Base-by-base conservation (phyloP, 2,329 filamentous ascomycete species). In the Apiospora phragmitis region DNA sequence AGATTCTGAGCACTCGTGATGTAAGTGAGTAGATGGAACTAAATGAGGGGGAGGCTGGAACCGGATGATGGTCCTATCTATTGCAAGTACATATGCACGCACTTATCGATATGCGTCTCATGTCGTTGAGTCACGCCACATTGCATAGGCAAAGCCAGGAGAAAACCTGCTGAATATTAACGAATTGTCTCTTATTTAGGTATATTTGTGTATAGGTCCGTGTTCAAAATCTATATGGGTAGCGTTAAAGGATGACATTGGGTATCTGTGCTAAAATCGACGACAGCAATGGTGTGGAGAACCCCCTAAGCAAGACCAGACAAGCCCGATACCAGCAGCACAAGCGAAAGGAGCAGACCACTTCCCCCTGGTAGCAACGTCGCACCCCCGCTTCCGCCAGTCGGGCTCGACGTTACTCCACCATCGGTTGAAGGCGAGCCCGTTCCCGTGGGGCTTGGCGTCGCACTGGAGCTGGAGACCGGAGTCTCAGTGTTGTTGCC, bases 401-500 rank as follows among this genome's bases (percentile, higher is more conserved):
- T 35, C 21, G 55, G 29, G 9, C 55, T 62, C 18, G 55, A 62
- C 21, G 32, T n/a, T 62, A 32, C 29, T 8, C 32, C 55, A 32
- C 55, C 32, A 7, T 32, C 45, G 49, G 42, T n/a, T 4, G 49
- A 47, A n/a, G 68, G 32, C n/a, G 35, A 29, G 35, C 47, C 45
- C 35, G 68, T 69, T 7, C 38, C 14, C 29, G 65, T 29, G 35
- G 47, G 38, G 38, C n/a, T 62, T n/a, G 68, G 32, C 42, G 49
- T 38, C 24, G 29, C 47, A 67, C 43, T 47, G 18, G 62, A 66
- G 35, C 62, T 66, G 35, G 62, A 66, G n/a, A 47, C 43, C 8
- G 38, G 65, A 4, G 43, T 45, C 55, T 69, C 35, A 18, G 68
- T 69, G 21, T 35, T 43, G 26, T 69, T 47, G 35, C 68, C 68